Evolutionary conservation across 441 rosid genomes (phyloP).

Genomic region (Populus tomentosa): DNA sequence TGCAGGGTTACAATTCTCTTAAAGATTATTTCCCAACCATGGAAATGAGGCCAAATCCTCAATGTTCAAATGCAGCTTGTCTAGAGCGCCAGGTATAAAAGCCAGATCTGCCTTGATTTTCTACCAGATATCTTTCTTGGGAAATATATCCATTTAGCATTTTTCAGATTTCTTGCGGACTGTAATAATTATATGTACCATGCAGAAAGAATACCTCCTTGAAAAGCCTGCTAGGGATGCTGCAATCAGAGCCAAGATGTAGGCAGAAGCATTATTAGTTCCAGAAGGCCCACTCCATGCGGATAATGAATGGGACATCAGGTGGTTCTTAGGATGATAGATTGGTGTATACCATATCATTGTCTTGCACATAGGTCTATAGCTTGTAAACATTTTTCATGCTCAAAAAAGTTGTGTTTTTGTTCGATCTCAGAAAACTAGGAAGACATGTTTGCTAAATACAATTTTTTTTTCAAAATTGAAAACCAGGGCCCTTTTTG

Average conservation of each 20-base stretch:
- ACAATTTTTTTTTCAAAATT: background rate
- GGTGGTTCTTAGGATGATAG: constrained; percentile 34
- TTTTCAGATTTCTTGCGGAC: constrained; percentile 3
- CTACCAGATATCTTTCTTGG: background rate
- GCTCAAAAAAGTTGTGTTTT: too few relatives aligned
- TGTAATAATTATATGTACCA: constrained; percentile 2
- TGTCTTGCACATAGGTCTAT: background rate
- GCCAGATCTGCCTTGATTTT: constrained; percentile 9
- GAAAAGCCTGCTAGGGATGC: constrained; percentile 86
- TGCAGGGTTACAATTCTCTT: constrained; percentile 90
- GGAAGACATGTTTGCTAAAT: background rate
- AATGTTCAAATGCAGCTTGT: constrained; percentile 85
- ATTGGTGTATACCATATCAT: background rate
- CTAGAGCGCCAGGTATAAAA: constrained; percentile 78
- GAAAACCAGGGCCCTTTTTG: too few relatives aligned
- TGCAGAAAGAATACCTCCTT: constrained; percentile 73
- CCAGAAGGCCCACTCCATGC: constrained; percentile 59
- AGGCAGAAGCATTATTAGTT: constrained; percentile 50
- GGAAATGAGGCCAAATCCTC: constrained; percentile 96
- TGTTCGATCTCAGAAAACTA: too few relatives aligned
- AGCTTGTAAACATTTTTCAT: background rate
- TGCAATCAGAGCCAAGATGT: constrained; percentile 83
- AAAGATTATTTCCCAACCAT: constrained; percentile 95
- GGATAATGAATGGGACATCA: constrained; percentile 95
- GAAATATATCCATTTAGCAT: background rate